Evolutionary conservation across 2,329 filamentous ascomycete species (phyloP).

Genomic region (Cladosporium halotolerans): DNA sequence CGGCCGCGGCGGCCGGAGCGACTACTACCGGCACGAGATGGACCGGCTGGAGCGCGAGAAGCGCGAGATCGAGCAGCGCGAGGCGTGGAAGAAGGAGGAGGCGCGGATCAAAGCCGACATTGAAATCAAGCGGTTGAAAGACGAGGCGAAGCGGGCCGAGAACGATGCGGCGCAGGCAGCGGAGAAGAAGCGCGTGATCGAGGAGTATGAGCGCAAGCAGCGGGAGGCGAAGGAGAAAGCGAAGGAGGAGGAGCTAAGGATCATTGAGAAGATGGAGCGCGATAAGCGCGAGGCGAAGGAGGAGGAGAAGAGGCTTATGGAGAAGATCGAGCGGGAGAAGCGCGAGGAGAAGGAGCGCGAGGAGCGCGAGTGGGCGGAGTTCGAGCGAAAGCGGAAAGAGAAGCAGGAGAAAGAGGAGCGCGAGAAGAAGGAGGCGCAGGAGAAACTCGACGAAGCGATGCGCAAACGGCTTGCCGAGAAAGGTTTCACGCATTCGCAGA

Average conservation of each 20-base stretch:
- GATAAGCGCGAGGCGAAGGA: conserved; percentile 35
- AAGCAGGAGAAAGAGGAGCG: conserved; percentile 37
- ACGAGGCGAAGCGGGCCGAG: conserved; percentile 26
- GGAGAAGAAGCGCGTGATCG: conserved; percentile 31
- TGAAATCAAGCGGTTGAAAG: conserved; percentile 25
- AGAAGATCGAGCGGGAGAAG: conserved; percentile 21
- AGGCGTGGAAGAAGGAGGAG: conserved; percentile 32
- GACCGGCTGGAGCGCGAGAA: conserved; percentile 32
- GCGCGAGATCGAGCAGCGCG: conserved; percentile 27
- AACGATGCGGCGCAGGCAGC: conserved; percentile 32
- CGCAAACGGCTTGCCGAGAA: conserved; percentile 38
- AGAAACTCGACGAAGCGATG: conserved; percentile 41
- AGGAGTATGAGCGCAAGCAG: conserved; percentile 36
- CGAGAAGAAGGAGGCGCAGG: conserved; percentile 34
- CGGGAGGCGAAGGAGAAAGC: conserved; percentile 30
- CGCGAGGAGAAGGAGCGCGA: conserved; percentile 23
- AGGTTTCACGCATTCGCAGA: conserved; percentile 43
- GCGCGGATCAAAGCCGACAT: conserved; percentile 28
- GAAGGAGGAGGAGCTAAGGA: conserved; percentile 35
- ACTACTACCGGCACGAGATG: conserved; percentile 24
- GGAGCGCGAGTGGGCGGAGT: conserved; percentile 38
- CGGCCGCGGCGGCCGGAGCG: conserved; percentile 26
- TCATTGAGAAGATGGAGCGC: conserved; percentile 33
- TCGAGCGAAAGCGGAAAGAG: conserved; percentile 35
- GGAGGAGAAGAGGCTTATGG: conserved; percentile 30